Evolutionary conservation across 2,329 filamentous ascomycete genomes (phyloP), one percentile per base, ranked within the genome.

Genomic region (Alternaria arborescens): DNA sequence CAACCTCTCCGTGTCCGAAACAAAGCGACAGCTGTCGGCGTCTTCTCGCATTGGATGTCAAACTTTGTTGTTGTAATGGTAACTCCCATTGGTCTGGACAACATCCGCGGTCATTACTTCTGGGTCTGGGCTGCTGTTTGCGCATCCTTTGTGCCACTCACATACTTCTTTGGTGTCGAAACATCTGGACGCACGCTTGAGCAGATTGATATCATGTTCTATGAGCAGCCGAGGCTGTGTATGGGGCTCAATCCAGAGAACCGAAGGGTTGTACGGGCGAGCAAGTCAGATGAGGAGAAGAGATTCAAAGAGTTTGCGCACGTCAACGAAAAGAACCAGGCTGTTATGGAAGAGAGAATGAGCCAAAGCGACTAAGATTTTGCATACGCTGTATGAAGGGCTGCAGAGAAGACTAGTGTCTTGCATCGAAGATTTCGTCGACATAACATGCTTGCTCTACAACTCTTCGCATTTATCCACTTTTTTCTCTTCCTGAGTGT

Each of bases 31-130:
- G 82, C 83, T 3, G 80, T 85, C 38, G 82, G 82, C 3, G 82
- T 83, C 26, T 82, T 79, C 2, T 76, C 79, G 3, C 84, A 84
- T 63, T 85, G 82, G 83, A 77, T 83, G 57, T 69, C 60, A 71
- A 84, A 83, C 65, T 84, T 84, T 65, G 79, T 84, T 47, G 76
- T 82, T 40, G 82, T 85, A 7, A 83, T 84, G 82, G 82, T 86
- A 14, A 86, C 83, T 0, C 83, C 84, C 3, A 67, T 65, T 8
- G 58, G 65, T 14, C 62, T 67, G 2, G 60, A 61, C 22, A 52
- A 60, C 20, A 62, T 67, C 28, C 28, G 68, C 0, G 76, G 80
- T 8, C 86, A 82, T 78, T 79, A 80, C 52, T 86, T 82, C 47
- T 86, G 82, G 72, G 77, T 86, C 36, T 87, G 84, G 71, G 81